Evolutionary conservation across 1,284 basidiomycete genomes (phyloP), one percentile per base, ranked within the genome.

Genomic region (Pseudozyma pruni): DNA sequence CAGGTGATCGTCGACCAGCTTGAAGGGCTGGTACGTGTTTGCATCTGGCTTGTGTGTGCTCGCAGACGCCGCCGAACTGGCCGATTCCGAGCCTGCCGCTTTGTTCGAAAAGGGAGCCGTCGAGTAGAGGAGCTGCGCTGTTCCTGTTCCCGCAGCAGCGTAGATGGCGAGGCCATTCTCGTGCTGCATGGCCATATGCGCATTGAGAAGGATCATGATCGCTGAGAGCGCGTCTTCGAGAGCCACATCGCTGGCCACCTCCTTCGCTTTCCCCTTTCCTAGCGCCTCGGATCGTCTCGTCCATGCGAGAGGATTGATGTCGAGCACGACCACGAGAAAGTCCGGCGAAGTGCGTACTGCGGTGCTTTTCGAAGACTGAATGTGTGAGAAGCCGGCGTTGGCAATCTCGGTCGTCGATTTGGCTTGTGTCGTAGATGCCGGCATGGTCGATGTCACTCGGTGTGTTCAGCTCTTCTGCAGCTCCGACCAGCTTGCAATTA

Each of bases 101-200:
- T 56, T 57, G 10, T 27, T 45, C 11, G 68, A 64, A 20, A 72
- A 72, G 7, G 68, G 49, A 8, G 75, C 73, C 1, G 68, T 78
- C 16, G 74, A 72, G 43, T 62, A 74, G 34, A 76, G 56, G 11
- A 76, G 71, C 27, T 57, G 51, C 11, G 68, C 68, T 2, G 42
- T 61, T 5, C 68, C 68, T 10, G 57, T 63, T 31, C 72, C 74
- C 0, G 92, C 87, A 7, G 93, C 93, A 8, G 89, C 94, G 81
- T 94, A 96, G 40, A 98, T 90, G 4, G 93, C 91, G 16, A 98
- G 86, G 7, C 91, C 89, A 81, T 98, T 99, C 76, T 94, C 93
- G 84, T 94, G 91, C 68, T 90, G 89, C 73, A 90, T 88, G 0
- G 94, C 93, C 58, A 95, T 87, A 83, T 98, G 94, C 1, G 93